Conservation (phyloP, 2,329 filamentous ascomycete genomes). For the Paecilomyces formosus region DNA sequence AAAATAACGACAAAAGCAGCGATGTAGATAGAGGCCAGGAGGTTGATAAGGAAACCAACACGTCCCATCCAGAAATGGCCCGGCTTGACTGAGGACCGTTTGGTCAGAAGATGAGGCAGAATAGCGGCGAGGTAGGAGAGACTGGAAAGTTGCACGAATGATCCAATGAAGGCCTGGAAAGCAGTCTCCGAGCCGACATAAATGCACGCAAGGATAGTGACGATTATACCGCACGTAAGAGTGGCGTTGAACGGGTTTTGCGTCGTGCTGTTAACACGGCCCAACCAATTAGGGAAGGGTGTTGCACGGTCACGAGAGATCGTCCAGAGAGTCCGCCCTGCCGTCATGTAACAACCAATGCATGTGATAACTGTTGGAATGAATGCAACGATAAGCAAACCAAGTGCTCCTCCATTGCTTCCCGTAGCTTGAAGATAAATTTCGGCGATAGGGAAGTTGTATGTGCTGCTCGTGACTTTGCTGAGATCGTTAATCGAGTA, state of each 20-base stretch:
- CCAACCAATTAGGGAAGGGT: constrained; percentile 48
- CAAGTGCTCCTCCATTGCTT: constrained; percentile 45
- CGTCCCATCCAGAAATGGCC: constrained; percentile 50
- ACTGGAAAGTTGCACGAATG: constrained; percentile 51
- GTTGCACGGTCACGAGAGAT: constrained; percentile 54
- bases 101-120: constrained; percentile 43
- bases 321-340: constrained; percentile 55
- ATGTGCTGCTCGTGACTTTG: constrained; percentile 29
- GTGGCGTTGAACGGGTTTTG: constrained; percentile 55
- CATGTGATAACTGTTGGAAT: constrained; percentile 48
- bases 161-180: constrained; percentile 52
- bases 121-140: constrained; percentile 50
- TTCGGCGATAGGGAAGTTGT: constrained; percentile 40
- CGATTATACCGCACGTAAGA: constrained; percentile 45
- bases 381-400: constrained; percentile 51
- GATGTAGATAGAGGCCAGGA: constrained; percentile 46
- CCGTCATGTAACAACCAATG: constrained; percentile 51
- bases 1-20: constrained; percentile 52
- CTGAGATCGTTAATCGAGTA: constrained; percentile 43
- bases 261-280: constrained; percentile 45
- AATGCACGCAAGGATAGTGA: constrained; percentile 50
- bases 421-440: constrained; percentile 45
- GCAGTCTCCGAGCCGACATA: constrained; percentile 49
- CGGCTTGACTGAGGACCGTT: constrained; percentile 43
- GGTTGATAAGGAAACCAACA: constrained; percentile 45